Evolutionary conservation across 2,329 filamentous ascomycete species (phyloP).

Genomic region (Colletotrichum horii): DNA sequence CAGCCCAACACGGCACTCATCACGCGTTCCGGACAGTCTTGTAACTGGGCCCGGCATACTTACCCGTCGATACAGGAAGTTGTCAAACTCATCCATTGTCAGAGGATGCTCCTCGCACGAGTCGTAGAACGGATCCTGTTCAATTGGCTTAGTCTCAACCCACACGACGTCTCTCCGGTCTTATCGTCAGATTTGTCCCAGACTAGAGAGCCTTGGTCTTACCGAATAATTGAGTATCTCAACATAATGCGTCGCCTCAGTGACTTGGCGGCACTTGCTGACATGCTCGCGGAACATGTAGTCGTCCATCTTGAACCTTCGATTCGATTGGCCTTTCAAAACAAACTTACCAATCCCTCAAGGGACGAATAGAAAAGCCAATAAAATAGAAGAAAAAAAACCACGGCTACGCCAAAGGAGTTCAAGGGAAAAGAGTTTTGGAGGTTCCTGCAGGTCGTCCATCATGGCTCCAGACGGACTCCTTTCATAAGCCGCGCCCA

Average conservation of each 20-base stretch:
- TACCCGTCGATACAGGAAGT: constrained; percentile 58
- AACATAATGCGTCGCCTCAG: constrained; percentile 59
- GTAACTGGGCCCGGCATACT: constrained; percentile 25
- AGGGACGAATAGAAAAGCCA: not conserved
- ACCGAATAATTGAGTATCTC: constrained; percentile 67
- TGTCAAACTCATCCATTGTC: constrained; percentile 60
- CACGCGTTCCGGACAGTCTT: not conserved
- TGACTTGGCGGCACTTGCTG: constrained; percentile 50
- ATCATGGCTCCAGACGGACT: constrained; percentile 17
- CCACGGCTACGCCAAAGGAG: not conserved
- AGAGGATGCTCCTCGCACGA: constrained; percentile 57
- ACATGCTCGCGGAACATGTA: constrained; percentile 60
- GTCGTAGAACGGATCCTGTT: constrained; percentile 55
- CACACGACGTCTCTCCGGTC: not conserved
- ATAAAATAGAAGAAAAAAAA: not conserved
- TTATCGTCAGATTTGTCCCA: not conserved
- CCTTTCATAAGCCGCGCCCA: constrained; percentile 22
- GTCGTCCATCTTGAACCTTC: constrained; percentile 56
- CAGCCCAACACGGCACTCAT: not conserved
- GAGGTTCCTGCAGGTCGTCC: constrained; percentile 12
- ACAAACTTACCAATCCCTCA: not conserved
- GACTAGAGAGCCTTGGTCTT: constrained; percentile 24
- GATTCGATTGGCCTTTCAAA: not conserved
- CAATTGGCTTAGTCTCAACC: not conserved
- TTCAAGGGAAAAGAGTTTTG: not conserved